phyloP scores from a whole-genome alignment of 352 stramenopile species.

The Pythium rhizo-oryzae region DNA sequence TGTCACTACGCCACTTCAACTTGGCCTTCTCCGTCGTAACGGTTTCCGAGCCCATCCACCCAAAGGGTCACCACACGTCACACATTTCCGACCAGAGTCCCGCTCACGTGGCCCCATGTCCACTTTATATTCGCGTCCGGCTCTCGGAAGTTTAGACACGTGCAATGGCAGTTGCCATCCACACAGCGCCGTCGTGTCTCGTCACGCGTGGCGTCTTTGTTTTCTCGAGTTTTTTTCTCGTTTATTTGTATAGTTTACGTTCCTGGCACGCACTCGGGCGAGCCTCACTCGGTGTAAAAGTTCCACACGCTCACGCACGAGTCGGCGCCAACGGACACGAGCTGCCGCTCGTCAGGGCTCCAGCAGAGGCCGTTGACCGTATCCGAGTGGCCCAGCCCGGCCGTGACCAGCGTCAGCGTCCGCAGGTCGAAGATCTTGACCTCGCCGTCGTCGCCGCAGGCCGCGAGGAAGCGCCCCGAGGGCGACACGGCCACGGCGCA shows the following conservation, averaged over 20 bases:
- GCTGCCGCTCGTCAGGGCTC: constrained; percentile 91
- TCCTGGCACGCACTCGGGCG: no score
- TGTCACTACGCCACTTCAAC: not conserved
- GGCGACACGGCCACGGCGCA: constrained; percentile 55
- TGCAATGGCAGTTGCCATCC: no score
- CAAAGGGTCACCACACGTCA: not conserved
- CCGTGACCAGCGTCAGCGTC: constrained; percentile 49
- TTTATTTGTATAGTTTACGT: not conserved
- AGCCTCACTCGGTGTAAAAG: constrained; percentile 56
- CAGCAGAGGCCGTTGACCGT: constrained; percentile 77
- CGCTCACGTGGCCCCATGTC: no score
- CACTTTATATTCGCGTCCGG: no score
- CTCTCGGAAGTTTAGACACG: no score
- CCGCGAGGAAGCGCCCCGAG: constrained; percentile 77
- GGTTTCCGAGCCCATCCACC: not conserved
- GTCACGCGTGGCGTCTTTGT: not conserved
- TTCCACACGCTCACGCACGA: constrained; percentile 93
- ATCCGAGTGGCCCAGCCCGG: constrained; percentile 67
- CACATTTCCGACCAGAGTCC: not conserved
- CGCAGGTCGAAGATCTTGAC: constrained; percentile 82
- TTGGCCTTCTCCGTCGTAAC: not conserved
- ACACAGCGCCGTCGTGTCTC: no score
- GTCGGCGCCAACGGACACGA: constrained; percentile 90
- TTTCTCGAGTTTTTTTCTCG: not conserved
- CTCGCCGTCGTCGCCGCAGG: constrained; percentile 77